A percentile compares a stretch with the other conserved stretches of the same genome.
phyloP scores from a whole-genome alignment of 139 green algal genomes.

The Dunaliella primolecta region DNA sequence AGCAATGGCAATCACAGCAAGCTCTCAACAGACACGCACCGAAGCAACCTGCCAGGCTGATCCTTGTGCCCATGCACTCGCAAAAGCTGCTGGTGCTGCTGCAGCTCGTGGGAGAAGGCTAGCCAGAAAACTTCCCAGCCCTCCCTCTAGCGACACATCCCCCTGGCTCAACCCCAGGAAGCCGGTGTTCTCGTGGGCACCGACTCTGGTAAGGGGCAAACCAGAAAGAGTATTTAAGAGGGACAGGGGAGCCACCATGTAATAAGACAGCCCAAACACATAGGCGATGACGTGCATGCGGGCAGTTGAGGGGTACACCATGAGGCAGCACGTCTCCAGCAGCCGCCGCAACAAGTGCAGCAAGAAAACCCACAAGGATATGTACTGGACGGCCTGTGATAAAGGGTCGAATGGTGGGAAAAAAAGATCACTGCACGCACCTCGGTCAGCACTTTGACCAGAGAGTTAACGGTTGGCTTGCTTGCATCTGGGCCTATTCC shows the following conservation, averaged over 20 bases:
- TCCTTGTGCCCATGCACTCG: not conserved
- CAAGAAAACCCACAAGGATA: constrained; percentile 47
- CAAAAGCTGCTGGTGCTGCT: not conserved
- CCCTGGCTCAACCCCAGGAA: too few species aligned
- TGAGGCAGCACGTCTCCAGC: constrained; percentile 51
- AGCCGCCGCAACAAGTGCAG: constrained; percentile 60
- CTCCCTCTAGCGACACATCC: too few species aligned
- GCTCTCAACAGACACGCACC: too few species aligned
- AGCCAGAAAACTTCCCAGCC: not conserved
- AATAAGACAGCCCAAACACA: constrained; percentile 76
- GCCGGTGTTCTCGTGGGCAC: too few species aligned
- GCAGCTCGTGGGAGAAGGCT: not conserved
- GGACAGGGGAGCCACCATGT: constrained; percentile 60
- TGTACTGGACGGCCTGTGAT: constrained; percentile 11
- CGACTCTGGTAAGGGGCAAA: too few species aligned
- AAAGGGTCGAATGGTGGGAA: not conserved
- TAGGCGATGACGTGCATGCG: constrained; percentile 82
- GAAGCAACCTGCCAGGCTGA: too few species aligned
- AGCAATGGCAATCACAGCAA: too few species aligned
- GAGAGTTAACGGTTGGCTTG: not conserved
- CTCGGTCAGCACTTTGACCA: not conserved
- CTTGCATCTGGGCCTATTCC: not conserved
- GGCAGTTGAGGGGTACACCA: constrained; percentile 47
- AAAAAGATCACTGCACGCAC: too few species aligned
- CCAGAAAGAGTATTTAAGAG: too few species aligned